A percentile compares a stretch with the other conserved stretches of the same genome.
Conservation (phyloP, 805 yeast genomes). For the Suhomyces pyralidae region DNA sequence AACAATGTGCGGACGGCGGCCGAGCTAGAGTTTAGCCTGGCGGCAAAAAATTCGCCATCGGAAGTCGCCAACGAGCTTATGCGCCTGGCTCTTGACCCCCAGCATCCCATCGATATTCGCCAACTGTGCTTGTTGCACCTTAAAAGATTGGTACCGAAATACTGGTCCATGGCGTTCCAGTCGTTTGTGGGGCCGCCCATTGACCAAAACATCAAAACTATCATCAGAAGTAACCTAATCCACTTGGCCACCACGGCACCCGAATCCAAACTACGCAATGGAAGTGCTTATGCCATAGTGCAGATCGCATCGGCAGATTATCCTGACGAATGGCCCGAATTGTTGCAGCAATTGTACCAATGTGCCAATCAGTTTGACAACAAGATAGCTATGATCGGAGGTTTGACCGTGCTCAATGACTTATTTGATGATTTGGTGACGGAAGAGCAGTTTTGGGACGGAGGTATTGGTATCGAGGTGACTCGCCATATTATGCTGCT, state of each 20-base stretch:
- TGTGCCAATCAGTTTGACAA: slow-evolving; percentile 31
- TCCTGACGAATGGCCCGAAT: slow-evolving; percentile 94
- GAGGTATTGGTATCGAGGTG: slow-evolving; percentile 59
- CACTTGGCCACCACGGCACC: slow-evolving; percentile 40
- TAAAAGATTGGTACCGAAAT: slow-evolving; percentile 63
- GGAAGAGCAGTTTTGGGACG: slow-evolving; percentile 82
- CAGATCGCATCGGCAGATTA: slow-evolving; percentile 86
- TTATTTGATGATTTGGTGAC: slow-evolving; percentile 82
- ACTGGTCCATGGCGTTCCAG: slow-evolving; percentile 83
- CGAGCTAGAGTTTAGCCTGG: slow-evolving; percentile 46
- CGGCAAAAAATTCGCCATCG: slow-evolving; percentile 50
- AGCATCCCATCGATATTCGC: slow-evolving; percentile 36
- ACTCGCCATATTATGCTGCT: slow-evolving; percentile 48
- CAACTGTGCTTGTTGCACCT: slow-evolving; percentile 67
- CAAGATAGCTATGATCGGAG: slow-evolving; percentile 45
- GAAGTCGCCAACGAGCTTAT: slow-evolving; percentile 41
- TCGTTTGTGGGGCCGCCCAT: slow-evolving; percentile 69
- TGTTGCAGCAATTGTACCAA: slow-evolving; percentile 49
- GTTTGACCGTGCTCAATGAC: slow-evolving; percentile 63
- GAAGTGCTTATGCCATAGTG: slow-evolving; percentile 71
- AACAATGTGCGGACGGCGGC: slow-evolving; percentile 51
- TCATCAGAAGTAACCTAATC: slow-evolving; percentile 51
- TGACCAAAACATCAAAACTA: slow-evolving; percentile 47
- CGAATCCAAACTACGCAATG: slow-evolving; percentile 59
- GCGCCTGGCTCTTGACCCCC: slow-evolving; percentile 34